A percentile compares a stretch with the other conserved stretches of the same genome.
These are phyloP conservation scores for Saprolegnia parasitica DNA, from an alignment of 352 stramenopile genomes.

Conservation along the genomic window DNA sequence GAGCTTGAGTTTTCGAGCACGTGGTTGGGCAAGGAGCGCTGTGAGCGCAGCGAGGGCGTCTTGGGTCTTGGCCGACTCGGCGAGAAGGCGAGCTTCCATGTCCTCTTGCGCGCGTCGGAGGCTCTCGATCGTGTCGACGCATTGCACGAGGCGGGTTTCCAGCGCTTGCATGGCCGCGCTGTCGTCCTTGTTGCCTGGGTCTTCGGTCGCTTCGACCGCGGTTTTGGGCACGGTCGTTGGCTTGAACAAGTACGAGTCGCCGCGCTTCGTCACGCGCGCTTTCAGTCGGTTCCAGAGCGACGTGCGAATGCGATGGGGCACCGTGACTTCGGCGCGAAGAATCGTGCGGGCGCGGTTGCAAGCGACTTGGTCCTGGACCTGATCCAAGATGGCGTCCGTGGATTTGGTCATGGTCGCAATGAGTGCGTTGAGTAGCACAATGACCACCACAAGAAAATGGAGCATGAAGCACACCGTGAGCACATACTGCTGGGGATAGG, in stretches of 20 bases:
- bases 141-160: neutral
- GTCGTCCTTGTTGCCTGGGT: neutral
- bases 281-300: neutral
- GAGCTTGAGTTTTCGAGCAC: neutral
- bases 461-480: constrained; percentile 20
- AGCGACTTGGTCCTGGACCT: constrained; percentile 7
- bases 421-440: constrained; percentile 23
- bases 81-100: neutral
- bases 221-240: neutral
- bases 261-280: neutral
- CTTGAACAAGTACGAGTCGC: constrained; percentile 6
- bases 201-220: neutral
- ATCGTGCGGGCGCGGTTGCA: constrained; percentile 17
- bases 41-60: neutral
- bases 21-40: neutral
- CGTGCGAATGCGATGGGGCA: neutral
- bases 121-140: neutral
- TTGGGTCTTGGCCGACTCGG: constrained; percentile 8
- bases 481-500: neutral
- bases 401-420: constrained; percentile 16
- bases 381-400: constrained; percentile 1
- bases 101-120: neutral
- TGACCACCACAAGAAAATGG: constrained; percentile 9
- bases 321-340: constrained; percentile 1
- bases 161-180: neutral